Evolutionary conservation across 805 yeast genomes (phyloP).

Genomic region (Clavispora phyllophila): DNA sequence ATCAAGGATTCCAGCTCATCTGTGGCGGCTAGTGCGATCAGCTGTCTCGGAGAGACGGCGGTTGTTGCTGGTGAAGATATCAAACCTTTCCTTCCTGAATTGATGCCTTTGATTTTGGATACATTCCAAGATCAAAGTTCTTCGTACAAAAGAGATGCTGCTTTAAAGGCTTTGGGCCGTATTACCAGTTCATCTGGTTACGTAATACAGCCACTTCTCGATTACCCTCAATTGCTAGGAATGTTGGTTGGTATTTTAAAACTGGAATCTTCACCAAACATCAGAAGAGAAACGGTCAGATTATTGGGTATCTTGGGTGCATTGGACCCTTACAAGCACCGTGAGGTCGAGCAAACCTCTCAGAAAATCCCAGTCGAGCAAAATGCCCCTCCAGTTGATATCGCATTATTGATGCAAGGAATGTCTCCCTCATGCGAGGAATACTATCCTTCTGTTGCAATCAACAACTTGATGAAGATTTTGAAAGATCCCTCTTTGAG

Average conservation of each 20-base stretch:
- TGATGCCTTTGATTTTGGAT: conserved; percentile 85
- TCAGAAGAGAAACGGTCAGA: conserved; percentile 84
- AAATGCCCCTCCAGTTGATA: conserved; percentile 85
- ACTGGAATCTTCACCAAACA: conserved; percentile 67
- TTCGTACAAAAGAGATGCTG: conserved; percentile 83
- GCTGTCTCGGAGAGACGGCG: conserved; percentile 85
- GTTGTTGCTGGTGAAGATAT: conserved; percentile 86
- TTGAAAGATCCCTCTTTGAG: conserved; percentile 80
- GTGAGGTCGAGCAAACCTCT: conserved; percentile 78
- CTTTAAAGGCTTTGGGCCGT: conserved; percentile 82
- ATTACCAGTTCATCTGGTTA: conserved; percentile 88
- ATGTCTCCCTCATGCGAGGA: conserved; percentile 91
- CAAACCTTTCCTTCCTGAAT: conserved; percentile 59
- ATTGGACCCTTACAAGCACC: conserved; percentile 89
- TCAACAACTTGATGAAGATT: conserved; percentile 76
- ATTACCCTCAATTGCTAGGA: conserved; percentile 84
- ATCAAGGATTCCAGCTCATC: conserved; percentile 68
- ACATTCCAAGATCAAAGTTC: conserved; percentile 91
- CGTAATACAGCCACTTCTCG: conserved; percentile 88
- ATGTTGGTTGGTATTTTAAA: conserved; percentile 76
- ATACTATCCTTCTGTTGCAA: conserved; percentile 92
- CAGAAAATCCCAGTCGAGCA: conserved; percentile 59
- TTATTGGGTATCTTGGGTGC: conserved; percentile 94
- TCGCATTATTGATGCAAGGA: conserved; percentile 86
- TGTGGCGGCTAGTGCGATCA: conserved; percentile 81